Evolutionary conservation across 176 grass and related monocot species (phyloP).

Genomic region (Oryza australiensis): DNA sequence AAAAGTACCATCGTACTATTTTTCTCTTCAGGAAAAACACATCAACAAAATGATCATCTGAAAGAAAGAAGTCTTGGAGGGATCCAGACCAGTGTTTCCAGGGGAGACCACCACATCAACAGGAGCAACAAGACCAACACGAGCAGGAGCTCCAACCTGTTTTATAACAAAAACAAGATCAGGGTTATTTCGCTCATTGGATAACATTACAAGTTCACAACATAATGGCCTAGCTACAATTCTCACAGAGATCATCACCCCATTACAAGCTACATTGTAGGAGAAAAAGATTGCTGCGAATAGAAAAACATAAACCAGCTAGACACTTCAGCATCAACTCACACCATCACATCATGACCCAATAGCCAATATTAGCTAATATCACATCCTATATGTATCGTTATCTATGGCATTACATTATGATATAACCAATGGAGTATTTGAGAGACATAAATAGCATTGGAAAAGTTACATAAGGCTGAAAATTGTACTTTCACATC

Average conservation of each 20-base stretch:
- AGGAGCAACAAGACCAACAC: slow-evolving; percentile 83
- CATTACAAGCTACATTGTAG: not conserved
- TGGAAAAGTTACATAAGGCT: not conserved
- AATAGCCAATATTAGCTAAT: not conserved
- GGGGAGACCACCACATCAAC: slow-evolving; percentile 80
- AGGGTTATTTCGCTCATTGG: not conserved
- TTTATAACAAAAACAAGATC: not conserved
- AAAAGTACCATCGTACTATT: too few relatives aligned
- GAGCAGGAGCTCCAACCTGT: slow-evolving; percentile 86
- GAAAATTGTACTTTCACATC: not conserved
- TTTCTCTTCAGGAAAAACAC: too few relatives aligned
- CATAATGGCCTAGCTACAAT: too few relatives aligned
- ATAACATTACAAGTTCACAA: not conserved
- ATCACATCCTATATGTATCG: not conserved
- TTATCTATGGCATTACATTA: not conserved
- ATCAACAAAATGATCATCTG: slow-evolving; percentile 43
- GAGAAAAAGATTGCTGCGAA: not conserved
- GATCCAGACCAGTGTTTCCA: slow-evolving; percentile 88
- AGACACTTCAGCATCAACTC: not conserved
- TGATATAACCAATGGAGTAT: not conserved
- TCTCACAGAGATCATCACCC: too few relatives aligned
- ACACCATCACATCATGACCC: not conserved
- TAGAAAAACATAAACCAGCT: not conserved
- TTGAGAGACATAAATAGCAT: not conserved
- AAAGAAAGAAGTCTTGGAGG: slow-evolving; percentile 89